Base-by-base conservation (phyloP, 768 basidiomycete species). In the Podaxis pistillaris region DNA sequence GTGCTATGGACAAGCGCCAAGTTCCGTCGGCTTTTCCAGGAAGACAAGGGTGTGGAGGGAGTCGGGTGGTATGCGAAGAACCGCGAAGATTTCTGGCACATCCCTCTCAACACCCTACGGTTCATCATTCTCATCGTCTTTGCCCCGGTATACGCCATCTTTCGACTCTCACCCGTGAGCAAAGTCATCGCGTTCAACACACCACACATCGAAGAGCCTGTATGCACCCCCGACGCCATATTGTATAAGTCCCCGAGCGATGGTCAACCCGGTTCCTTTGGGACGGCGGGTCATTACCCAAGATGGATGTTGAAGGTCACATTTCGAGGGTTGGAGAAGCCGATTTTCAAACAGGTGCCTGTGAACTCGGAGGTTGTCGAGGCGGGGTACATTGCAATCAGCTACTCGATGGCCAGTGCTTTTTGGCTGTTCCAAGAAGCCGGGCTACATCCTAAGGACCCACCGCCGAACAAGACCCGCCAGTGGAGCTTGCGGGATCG, bases 281-380 rank as follows among this genome's bases (percentile, higher is more conserved):
- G 15, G 8, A 9, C 38, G 15, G 15, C 26, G 22, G 53, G 53
- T 9, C 53, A 37, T 54, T 37, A 37, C 22, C 53, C 53, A 3
- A 54, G 36, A 7, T 54, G 53, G 53, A 54, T 54, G 33, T 26
- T 54, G 9, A 37, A 54, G 36, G 53, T 54, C 13, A 54, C 53
- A n/a, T 54, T 54, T 54, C 33, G 53, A n/a, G 53, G 53, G n/a
- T 5, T 22, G 15, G n/a, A 33, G 13, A 54, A 38, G 22, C 53
- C 33, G 8, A 6, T 36, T 6, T 36, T 36, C 33, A 54, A 54
- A 26, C 53, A 54, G n/a, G 53, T 54, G 2, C 51, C 26, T 26
- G 22, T 37, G 4, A 11, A 7, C 30, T 54, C 9, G 51, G 51
- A 19, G 38, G 38, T 12, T 8, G 38, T 12, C 30, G 26, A 33